A percentile compares a stretch with the other conserved stretches of the same genome.
These are phyloP conservation scores for Nitzschia sp. DNA, from an alignment of 108 stramenopile species.

Conservation along the genomic window DNA sequence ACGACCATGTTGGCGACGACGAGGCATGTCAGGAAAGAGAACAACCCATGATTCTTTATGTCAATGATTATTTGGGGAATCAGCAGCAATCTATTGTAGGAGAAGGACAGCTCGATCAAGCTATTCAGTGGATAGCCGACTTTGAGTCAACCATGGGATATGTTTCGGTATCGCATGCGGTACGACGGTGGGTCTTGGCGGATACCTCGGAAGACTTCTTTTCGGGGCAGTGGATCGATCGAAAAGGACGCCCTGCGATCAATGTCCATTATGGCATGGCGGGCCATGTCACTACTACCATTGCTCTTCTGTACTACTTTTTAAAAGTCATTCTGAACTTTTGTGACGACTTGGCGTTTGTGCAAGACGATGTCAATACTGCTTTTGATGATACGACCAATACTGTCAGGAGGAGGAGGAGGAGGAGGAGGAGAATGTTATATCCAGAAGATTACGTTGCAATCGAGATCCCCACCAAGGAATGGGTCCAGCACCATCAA, in stretches of 20 bases:
- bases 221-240: slow-evolving; percentile 46
- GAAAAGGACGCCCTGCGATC: not conserved
- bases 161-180: slow-evolving; percentile 47
- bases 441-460: not conserved
- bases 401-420: not conserved
- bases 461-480: slow-evolving; percentile 20
- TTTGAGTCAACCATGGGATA: slow-evolving; percentile 43
- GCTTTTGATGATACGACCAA: not conserved
- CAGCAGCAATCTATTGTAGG: slow-evolving; percentile 53
- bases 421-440: too few relatives aligned
- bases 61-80: slow-evolving; percentile 73
- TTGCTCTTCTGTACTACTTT: slow-evolving; percentile 26
- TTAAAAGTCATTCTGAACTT: slow-evolving; percentile 16
- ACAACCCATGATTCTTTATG: slow-evolving; percentile 52
- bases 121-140: slow-evolving; percentile 44
- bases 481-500: slow-evolving; percentile 7
- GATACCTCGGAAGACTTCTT: slow-evolving; percentile 56
- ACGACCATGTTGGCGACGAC: too few relatives aligned
- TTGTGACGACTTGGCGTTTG: slow-evolving; percentile 18
- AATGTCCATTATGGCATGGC: slow-evolving; percentile 41
- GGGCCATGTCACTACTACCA: slow-evolving; percentile 30
- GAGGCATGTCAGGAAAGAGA: too few relatives aligned
- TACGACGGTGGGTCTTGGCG: slow-evolving; percentile 50
- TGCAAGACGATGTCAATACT: not conserved
- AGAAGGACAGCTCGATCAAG: slow-evolving; percentile 41